Percentiles rank a stretch among this genome's conserved stretches.
Evolutionary conservation across 148 eudicot genomes (phyloP).

Genomic region (Suaeda aralocaspica): DNA sequence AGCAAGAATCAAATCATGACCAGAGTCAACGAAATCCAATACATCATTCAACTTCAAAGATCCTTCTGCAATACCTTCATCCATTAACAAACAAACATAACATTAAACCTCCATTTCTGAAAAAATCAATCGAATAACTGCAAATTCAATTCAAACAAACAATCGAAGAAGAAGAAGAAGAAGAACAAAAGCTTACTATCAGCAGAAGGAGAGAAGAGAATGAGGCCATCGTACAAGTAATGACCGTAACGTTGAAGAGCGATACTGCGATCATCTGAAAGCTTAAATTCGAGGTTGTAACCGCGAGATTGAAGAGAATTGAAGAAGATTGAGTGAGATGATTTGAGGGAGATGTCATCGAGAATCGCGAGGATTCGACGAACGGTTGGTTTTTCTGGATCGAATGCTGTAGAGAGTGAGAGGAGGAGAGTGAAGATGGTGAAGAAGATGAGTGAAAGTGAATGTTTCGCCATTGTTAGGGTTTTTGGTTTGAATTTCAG

Average conservation of each 20-base stretch:
- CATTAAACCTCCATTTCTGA: background rate
- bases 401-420: slow-evolving; percentile 31
- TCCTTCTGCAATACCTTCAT: slow-evolving; percentile 43
- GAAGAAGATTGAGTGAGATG: slow-evolving; percentile 60
- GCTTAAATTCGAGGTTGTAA: slow-evolving; percentile 55
- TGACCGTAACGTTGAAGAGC: slow-evolving; percentile 49
- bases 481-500: slow-evolving; percentile 11
- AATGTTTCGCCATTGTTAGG: slow-evolving; percentile 32
- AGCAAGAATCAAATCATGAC: slow-evolving; percentile 60
- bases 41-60: slow-evolving; percentile 47
- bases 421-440: slow-evolving; percentile 31
- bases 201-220: slow-evolving; percentile 41
- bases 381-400: slow-evolving; percentile 36
- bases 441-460: slow-evolving; percentile 25
- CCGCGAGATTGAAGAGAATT: slow-evolving; percentile 42
- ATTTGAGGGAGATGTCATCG: slow-evolving; percentile 21
- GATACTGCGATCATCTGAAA: slow-evolving; percentile 44
- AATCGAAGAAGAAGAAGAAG: background rate
- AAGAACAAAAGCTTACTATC: slow-evolving; percentile 31
- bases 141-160: background rate
- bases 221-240: slow-evolving; percentile 48
- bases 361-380: slow-evolving; percentile 38
- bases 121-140: background rate
- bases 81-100: background rate
- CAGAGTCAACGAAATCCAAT: slow-evolving; percentile 67